A percentile compares a stretch with the other conserved stretches of the same genome.
These are phyloP conservation scores for Scenedesmus sp. DNA, from an alignment of 163 green algal genomes.

Conservation along the genomic window DNA sequence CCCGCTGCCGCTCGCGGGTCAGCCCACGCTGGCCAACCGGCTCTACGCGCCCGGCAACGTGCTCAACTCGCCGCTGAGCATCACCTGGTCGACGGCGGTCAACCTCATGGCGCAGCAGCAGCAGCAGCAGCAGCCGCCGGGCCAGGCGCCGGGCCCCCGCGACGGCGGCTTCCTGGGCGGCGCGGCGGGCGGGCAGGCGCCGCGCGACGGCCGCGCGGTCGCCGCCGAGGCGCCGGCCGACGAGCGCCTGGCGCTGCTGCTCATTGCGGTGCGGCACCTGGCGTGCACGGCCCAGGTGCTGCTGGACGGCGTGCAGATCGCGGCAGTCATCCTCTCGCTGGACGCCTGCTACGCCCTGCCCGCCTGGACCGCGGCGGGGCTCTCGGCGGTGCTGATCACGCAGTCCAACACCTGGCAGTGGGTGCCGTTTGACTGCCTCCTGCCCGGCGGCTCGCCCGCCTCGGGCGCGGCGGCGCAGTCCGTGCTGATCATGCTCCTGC, in stretches of 20 bases:
- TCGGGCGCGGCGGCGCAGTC: background rate
- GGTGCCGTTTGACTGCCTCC: conserved; percentile 29
- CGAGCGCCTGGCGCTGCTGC: conserved; percentile 35
- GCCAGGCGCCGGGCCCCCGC: too few relatives aligned
- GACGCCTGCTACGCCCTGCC: conserved; percentile 9
- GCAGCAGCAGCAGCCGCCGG: too few relatives aligned
- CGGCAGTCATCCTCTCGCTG: conserved; percentile 1
- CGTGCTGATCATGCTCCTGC: conserved; percentile 8
- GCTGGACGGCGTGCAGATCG: conserved; percentile 18
- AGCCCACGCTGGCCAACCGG: too few relatives aligned
- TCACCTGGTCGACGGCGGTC: too few relatives aligned
- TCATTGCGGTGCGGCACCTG: conserved; percentile 26
- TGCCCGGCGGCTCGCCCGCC: background rate
- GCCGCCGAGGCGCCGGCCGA: too few relatives aligned
- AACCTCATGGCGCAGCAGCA: too few relatives aligned
- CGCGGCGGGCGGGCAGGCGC: too few relatives aligned
- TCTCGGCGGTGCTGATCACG: conserved; percentile 26
- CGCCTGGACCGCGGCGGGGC: conserved; percentile 6
- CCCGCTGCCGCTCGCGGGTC: too few relatives aligned
- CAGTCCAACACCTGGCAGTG: conserved; percentile 32
- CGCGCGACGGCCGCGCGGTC: too few relatives aligned
- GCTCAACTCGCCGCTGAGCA: too few relatives aligned
- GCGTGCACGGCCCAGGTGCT: conserved; percentile 18
- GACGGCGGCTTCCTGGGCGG: too few relatives aligned
- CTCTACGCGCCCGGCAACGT: too few relatives aligned